These are phyloP conservation scores for Obba rivulosa DNA, from an alignment of 768 basidiomycete species.

Conservation along the genomic window DNA sequence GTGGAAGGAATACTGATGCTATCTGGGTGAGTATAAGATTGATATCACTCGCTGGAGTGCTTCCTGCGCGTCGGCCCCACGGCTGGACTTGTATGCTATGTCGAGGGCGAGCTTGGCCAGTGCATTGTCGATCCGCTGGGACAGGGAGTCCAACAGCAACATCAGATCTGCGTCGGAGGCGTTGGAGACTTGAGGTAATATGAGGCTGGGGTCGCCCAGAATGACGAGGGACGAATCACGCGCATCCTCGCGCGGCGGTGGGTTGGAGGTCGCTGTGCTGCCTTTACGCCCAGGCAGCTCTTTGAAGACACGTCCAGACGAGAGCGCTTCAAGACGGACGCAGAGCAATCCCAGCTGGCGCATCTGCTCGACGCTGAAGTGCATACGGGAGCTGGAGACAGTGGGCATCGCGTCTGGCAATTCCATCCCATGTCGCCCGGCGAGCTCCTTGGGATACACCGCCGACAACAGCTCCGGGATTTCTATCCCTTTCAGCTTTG, in stretches of 20 bases:
- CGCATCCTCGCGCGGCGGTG: slow-evolving; percentile 9
- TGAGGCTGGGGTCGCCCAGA: slow-evolving; percentile 47
- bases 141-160: slow-evolving; percentile 69
- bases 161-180: slow-evolving; percentile 70
- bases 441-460: slow-evolving; percentile 72
- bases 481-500: slow-evolving; percentile 92
- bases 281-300: slow-evolving; percentile 37
- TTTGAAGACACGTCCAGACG: slow-evolving; percentile 56
- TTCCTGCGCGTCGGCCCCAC: too few relatives aligned
- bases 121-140: slow-evolving; percentile 74
- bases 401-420: slow-evolving; percentile 25
- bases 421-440: slow-evolving; percentile 57
- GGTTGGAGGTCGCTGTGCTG: slow-evolving; percentile 30
- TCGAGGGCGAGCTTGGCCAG: slow-evolving; percentile 18
- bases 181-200: slow-evolving; percentile 69
- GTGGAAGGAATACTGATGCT: too few relatives aligned
- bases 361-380: slow-evolving; percentile 70
- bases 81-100: too few relatives aligned
- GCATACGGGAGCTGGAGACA: slow-evolving; percentile 45
- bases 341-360: slow-evolving; percentile 67
- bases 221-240: slow-evolving; percentile 5
- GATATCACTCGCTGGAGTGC: too few relatives aligned
- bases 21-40: too few relatives aligned
- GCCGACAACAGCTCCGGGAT: slow-evolving; percentile 82
- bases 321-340: slow-evolving; percentile 74